phyloP scores from a whole-genome alignment of 768 basidiomycete genomes.

The Lentinula lateritia region DNA sequence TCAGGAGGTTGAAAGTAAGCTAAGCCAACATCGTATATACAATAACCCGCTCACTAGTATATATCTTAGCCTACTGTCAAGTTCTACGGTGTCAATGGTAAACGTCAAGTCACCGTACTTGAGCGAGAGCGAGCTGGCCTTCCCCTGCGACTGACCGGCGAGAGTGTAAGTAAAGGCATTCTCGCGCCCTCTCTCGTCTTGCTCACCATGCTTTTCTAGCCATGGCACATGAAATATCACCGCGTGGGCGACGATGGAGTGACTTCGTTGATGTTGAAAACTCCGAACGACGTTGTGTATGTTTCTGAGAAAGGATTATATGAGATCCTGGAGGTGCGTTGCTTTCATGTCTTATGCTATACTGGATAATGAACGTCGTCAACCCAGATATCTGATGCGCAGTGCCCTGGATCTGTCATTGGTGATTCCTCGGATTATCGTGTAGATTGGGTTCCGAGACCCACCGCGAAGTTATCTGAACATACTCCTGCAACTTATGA shows the following conservation, averaged over 20 bases:
- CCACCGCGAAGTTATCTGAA: slow-evolving; percentile 62
- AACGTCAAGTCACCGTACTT: slow-evolving; percentile 57
- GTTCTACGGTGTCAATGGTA: slow-evolving; percentile 68
- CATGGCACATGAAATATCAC: slow-evolving; percentile 82
- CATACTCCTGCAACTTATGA: slow-evolving; percentile 53
- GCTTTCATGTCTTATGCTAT: neutral
- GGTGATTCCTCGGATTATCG: slow-evolving; percentile 55
- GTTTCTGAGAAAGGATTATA: slow-evolving; percentile 77
- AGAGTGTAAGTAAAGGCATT: slow-evolving; percentile 54
- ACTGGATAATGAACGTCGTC: slow-evolving; percentile 1
- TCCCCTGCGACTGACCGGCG: slow-evolving; percentile 85
- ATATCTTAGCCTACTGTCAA: slow-evolving; percentile 69
- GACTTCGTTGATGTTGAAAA: slow-evolving; percentile 36
- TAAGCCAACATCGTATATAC: neutral
- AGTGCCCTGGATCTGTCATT: slow-evolving; percentile 75
- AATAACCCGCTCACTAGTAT: neutral
- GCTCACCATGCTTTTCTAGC: slow-evolving; percentile 38
- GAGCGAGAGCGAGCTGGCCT: slow-evolving; percentile 70
- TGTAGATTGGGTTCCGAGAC: slow-evolving; percentile 78
- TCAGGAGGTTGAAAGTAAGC: slow-evolving; percentile 71
- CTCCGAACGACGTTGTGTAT: slow-evolving; percentile 66
- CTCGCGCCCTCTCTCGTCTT: neutral
- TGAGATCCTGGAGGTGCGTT: slow-evolving; percentile 60
- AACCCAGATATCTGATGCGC: slow-evolving; percentile 73
- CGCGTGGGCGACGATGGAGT: slow-evolving; percentile 37